Evolutionary conservation across 257 asterid species (phyloP).

Genomic region (Capsicum baccatum): DNA sequence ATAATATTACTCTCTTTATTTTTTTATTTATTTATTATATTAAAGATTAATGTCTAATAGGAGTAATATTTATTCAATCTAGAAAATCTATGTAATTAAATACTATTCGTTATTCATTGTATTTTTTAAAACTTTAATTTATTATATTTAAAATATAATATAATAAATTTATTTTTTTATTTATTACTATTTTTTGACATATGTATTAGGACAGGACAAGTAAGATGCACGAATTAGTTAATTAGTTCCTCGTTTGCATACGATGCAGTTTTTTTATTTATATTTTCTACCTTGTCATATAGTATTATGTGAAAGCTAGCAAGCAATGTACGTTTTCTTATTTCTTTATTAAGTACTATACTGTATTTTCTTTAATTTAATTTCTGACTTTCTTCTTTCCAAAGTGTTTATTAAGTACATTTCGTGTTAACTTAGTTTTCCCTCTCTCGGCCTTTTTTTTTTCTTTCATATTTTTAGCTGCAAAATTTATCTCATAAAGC

Average conservation of each 20-base stretch:
- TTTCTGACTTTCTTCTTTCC: neutral
- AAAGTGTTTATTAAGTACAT: constrained; percentile 36
- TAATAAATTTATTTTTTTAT: too few relatives aligned
- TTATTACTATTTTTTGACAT: too few relatives aligned
- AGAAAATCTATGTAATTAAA: too few relatives aligned
- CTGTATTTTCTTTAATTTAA: neutral
- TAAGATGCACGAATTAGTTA: neutral
- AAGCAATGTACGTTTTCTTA: constrained; percentile 46
- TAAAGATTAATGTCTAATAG: too few relatives aligned
- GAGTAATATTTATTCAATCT: too few relatives aligned
- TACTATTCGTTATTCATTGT: too few relatives aligned
- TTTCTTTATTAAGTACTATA: neutral
- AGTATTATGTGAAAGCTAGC: constrained; percentile 10
- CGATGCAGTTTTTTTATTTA: constrained; percentile 34
- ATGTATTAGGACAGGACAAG: too few relatives aligned
- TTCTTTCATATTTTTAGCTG: constrained; percentile 31
- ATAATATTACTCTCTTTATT: too few relatives aligned
- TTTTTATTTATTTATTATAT: too few relatives aligned
- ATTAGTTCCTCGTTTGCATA: neutral
- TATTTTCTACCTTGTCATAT: constrained; percentile 24
- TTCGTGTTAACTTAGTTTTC: constrained; percentile 63
- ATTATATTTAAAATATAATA: too few relatives aligned
- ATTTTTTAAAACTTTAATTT: too few relatives aligned
- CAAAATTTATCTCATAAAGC: constrained; percentile 37
- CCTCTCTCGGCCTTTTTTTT: constrained; percentile 14